Evolutionary conservation across 305 asterid genomes (phyloP).

Genomic region (Solanum hybrid): DNA sequence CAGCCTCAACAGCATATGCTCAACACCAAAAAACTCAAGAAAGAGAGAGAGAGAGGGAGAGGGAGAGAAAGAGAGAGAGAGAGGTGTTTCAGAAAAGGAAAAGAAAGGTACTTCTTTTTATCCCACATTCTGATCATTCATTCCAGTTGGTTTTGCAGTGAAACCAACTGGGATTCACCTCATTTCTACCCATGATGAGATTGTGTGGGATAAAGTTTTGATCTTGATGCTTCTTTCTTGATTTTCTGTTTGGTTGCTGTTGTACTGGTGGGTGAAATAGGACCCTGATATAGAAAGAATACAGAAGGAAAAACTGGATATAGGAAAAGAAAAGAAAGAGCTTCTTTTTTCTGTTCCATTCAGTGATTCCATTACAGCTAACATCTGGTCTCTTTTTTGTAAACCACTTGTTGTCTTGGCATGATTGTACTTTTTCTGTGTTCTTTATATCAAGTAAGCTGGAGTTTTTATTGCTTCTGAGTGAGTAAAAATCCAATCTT

Average conservation of each 20-base stretch:
- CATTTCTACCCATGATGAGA: constrained; percentile 19
- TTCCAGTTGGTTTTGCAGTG: constrained; percentile 58
- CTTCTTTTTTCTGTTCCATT: constrained; percentile 15
- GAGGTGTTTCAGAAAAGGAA: constrained; percentile 1
- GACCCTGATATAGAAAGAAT: not conserved
- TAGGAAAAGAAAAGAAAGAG: constrained; percentile 3
- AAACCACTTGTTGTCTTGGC: constrained; percentile 16
- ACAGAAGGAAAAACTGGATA: constrained; percentile 9
- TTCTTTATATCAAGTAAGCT: constrained; percentile 17
- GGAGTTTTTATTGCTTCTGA: constrained; percentile 15
- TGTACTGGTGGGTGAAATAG: constrained; percentile 14
- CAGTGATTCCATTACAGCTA: constrained; percentile 27
- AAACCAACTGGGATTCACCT: constrained; percentile 39
- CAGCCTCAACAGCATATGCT: constrained; percentile 29
- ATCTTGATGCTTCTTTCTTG: constrained; percentile 21
- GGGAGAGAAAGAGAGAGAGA: constrained; percentile 4
- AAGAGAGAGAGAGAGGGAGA: not conserved
- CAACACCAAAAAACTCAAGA: constrained; percentile 7
- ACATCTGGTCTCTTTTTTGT: constrained; percentile 3
- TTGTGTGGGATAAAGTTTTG: constrained; percentile 22
- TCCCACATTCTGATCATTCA: constrained; percentile 40
- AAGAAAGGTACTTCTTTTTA: constrained; percentile 23
- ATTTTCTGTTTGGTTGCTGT: not conserved
- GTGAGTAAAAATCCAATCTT: not conserved
- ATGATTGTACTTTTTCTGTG: constrained; percentile 24